Base-by-base conservation (phyloP, 2,329 filamentous ascomycete species). In the Talaromyces amestolkiae region DNA sequence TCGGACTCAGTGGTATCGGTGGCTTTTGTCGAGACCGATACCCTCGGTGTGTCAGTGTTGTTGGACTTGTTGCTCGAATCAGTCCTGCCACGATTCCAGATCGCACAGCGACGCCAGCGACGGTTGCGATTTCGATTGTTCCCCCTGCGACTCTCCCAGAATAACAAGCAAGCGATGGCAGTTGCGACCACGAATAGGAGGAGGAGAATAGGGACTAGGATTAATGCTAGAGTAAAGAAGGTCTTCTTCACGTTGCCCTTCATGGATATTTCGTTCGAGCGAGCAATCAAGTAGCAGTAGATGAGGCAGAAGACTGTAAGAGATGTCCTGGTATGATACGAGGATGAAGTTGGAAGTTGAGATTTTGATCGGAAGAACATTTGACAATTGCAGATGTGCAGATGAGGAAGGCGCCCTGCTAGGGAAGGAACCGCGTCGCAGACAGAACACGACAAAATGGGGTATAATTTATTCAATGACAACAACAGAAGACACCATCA, bases 121-220 rank as follows among this genome's bases (percentile, higher is more conserved):
- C 24, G 41, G 27, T 37, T 41, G 22, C 41, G 58, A 37, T 39
- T 58, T 31, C 54, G 51, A 33, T 39, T 39, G 61, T 13, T 19
- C 13, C 39, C 5, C 27, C 22, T 24, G 19, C 37, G 47, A 31
- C 35, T 33, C 15, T 62, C 54, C 71, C 76, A 80, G 68, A 73
- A 76, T 45, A 77, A 75, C 8, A 77, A 76, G 65, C 76, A 79
- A 11, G 70, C 71, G 58, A 83, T 68, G 45, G 77, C 72, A n/a
- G 79, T 63, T 62, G 76, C 72, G 43, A 81, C 71, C 43, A 76
- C 69, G 63, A 72, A 71, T 45, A 80, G 75, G 54, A 82, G 75
- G 43, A 83, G 74, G 64, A 78, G 70, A 66, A 84, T 82, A 47
- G 82, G 81, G 63, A 84, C 78, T 56, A 83, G 71, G 65, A 83